Conservation (phyloP, 768 basidiomycete genomes). For the Auriscalpium microsporum region DNA sequence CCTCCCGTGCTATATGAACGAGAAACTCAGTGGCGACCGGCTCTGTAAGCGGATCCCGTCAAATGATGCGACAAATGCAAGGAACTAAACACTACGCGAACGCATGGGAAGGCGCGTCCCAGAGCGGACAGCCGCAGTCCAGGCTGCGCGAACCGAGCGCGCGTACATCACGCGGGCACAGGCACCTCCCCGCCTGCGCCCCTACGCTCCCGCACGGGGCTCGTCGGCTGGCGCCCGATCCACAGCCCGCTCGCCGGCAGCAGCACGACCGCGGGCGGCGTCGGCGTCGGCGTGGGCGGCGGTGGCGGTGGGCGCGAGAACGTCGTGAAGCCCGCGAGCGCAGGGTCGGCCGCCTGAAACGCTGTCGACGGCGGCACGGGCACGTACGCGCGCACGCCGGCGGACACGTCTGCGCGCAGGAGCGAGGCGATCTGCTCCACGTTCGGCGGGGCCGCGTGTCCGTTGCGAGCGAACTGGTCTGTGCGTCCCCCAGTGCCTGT, state of each 20-base stretch:
- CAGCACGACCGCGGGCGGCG: neutral
- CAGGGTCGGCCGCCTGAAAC: neutral
- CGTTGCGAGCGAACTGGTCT: slow-evolving; percentile 8
- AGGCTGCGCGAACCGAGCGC: no score
- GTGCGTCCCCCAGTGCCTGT: no score
- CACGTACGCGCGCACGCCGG: slow-evolving; percentile 57
- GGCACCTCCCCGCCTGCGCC: neutral
- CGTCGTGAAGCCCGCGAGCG: slow-evolving; percentile 10
- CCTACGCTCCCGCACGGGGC: neutral
- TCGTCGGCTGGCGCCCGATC: neutral
- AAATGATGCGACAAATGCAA: neutral
- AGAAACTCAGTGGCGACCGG: no score
- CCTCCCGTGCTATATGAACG: no score
- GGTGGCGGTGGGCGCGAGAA: slow-evolving; percentile 25
- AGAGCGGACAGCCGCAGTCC: neutral
- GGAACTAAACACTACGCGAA: neutral
- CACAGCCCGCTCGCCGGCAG: neutral
- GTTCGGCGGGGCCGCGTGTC: neutral
- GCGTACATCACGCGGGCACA: neutral
- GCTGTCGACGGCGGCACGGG: slow-evolving; percentile 13
- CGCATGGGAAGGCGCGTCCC: neutral
- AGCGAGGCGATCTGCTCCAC: neutral
- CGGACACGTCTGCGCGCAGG: slow-evolving; percentile 36
- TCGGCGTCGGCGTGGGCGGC: neutral
- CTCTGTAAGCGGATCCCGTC: no score